phyloP scores from a whole-genome alignment of 352 stramenopile genomes.

The Globisporangium heterothallicum region DNA sequence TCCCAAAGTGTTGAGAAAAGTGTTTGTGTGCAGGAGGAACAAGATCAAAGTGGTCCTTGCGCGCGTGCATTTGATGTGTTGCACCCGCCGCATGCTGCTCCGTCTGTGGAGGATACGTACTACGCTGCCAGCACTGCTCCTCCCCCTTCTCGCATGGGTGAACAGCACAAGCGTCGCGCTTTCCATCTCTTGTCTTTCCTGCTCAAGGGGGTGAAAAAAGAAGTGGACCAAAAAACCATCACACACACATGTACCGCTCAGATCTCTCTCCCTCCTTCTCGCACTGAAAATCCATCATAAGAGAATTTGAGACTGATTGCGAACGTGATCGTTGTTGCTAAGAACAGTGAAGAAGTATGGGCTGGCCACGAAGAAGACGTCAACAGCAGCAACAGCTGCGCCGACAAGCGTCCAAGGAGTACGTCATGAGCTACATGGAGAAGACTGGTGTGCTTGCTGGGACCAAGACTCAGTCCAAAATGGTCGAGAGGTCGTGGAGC shows the following conservation, averaged over 20 bases:
- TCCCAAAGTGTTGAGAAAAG: too few species aligned
- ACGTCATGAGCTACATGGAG: background rate
- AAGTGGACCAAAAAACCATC: background rate
- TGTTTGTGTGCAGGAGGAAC: too few species aligned
- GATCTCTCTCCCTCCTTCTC: too few species aligned
- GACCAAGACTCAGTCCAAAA: too few species aligned
- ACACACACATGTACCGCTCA: background rate
- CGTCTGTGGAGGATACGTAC: too few species aligned
- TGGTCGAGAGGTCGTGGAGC: too few species aligned
- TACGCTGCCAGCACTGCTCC: too few species aligned
- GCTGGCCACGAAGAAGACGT: constrained; percentile 14
- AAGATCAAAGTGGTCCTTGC: too few species aligned
- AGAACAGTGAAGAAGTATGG: constrained; percentile 6
- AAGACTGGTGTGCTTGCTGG: too few species aligned
- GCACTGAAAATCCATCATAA: background rate
- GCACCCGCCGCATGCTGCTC: too few species aligned
- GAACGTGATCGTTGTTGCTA: constrained; percentile 3
- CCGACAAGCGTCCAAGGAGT: constrained; percentile 10
- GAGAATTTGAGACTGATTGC: background rate
- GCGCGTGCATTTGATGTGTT: too few species aligned
- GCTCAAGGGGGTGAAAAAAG: background rate
- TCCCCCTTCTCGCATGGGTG: background rate
- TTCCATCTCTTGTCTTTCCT: background rate
- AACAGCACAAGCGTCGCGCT: background rate
- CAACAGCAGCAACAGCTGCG: constrained; percentile 18